These are phyloP conservation scores for Cydonia oblonga DNA, from an alignment of 331 rosid species.

Conservation along the genomic window DNA sequence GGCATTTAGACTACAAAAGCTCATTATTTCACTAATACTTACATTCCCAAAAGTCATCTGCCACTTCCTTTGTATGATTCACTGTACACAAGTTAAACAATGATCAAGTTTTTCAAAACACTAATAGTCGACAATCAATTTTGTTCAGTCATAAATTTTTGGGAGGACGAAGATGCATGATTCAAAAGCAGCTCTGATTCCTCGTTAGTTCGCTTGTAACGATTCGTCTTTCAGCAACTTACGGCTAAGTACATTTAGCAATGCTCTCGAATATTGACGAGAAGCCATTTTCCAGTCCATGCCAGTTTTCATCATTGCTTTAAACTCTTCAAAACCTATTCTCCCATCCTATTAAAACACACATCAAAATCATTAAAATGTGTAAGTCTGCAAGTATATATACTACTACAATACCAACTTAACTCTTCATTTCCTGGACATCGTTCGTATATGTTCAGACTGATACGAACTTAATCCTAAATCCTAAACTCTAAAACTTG, in stretches of 20 bases:
- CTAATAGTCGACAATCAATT: background rate
- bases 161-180: background rate
- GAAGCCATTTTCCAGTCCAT: constrained; percentile 84
- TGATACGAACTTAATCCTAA: background rate
- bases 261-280: constrained; percentile 63
- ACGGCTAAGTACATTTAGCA: constrained; percentile 57
- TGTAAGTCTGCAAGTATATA: background rate
- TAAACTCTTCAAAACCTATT: constrained; percentile 58
- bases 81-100: background rate
- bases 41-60: background rate
- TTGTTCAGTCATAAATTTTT: background rate
- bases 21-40: background rate
- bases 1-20: background rate
- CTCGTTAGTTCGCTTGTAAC: background rate
- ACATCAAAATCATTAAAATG: background rate
- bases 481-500: background rate
- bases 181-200: background rate
- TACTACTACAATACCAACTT: background rate
- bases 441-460: background rate
- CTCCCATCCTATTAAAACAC: constrained; percentile 45
- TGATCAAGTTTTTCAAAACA: background rate
- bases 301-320: constrained; percentile 71
- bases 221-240: constrained; percentile 50
- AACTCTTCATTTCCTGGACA: background rate
- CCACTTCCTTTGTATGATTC: background rate